Base-by-base conservation (phyloP, 2,329 filamentous ascomycete species). In the Pleurostoma richardsiae region DNA sequence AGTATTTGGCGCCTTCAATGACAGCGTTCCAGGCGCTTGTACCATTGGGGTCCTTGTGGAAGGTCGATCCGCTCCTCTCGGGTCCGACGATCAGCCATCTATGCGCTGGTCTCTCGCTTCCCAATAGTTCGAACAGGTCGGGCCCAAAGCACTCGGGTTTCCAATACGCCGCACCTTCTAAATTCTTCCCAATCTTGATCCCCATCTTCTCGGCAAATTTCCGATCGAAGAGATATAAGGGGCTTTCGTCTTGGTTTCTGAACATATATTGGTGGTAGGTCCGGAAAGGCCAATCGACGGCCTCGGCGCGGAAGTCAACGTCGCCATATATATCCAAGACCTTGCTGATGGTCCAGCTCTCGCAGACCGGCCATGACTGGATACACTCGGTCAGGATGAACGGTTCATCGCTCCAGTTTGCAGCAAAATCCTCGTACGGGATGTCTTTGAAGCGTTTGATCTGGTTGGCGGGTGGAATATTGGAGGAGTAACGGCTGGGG, bases 1-100 rank as follows among this genome's bases (percentile, higher is more conserved):
- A 97, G 73, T 97, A 97, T 62, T 97, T 97, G 31, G 85, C 82
- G 4, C 92, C 94, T 49, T 86, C 82, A 29, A 97, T 73, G 10
- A 96, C 89, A 1, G 91, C 92, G 62, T 97, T 97, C 94, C 92
- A 97, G 0, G 94, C 92, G 57, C 83, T 86, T 19, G 82, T 85
- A 19, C 68, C 84, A 55, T 85, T 86, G 27, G 82, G 82, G 50
- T 86, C 82, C 62, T 96, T 96, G 72, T 97, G 92, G 62, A 96
- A 97, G 4, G 91, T 96, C 54, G 88, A 95, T 30, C 92, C 92
- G 59, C 89, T 95, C 48, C 90, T 77, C 52, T 85, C 82, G 1
- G 92, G 90, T 1, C 92, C 91, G 53, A 96, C 78, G 58, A 97
- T 96, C 51, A 97, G 76, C 94, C 92, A 97, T 50, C 90, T 83